Evolutionary conservation across 306 rosid species (phyloP).

Genomic region (Rubus parviflorus): DNA sequence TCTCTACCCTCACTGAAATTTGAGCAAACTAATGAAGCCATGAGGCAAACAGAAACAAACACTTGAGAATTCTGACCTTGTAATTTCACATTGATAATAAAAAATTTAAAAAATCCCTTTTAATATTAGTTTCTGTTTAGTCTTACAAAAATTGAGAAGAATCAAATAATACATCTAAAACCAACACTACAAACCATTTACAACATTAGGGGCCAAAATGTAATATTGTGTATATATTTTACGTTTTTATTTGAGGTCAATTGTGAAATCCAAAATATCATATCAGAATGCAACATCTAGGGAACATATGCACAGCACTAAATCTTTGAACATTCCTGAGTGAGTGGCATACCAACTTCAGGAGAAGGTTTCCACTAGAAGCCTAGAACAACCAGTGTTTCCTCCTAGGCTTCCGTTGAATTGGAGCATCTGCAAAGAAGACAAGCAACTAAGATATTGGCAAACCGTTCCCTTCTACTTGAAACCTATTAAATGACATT

Average conservation of each 20-base stretch:
- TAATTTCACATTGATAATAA: background rate
- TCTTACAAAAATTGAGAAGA: constrained; percentile 16
- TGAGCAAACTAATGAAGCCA: too few species aligned
- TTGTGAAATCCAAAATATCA: background rate
- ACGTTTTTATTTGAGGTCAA: background rate
- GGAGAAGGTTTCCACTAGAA: constrained; percentile 41
- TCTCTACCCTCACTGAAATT: too few species aligned
- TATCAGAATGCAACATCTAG: background rate
- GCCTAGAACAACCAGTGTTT: constrained; percentile 87
- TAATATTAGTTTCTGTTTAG: background rate
- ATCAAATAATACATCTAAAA: background rate
- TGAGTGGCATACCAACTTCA: constrained; percentile 17
- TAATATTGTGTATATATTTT: background rate
- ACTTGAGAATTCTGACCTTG: too few species aligned
- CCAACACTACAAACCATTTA: background rate
- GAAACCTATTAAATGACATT: background rate
- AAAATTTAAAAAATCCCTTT: background rate
- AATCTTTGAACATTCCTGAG: constrained; percentile 6
- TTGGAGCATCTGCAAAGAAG: constrained; percentile 56
- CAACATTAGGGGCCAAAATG: background rate
- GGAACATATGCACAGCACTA: constrained; percentile 18
- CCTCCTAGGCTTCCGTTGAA: constrained; percentile 60
- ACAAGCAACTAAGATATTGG: constrained; percentile 24
- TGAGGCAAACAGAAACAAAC: too few species aligned
- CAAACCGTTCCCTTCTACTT: constrained; percentile 7